Percentiles rank a stretch among this genome's conserved stretches.
These are phyloP conservation scores for Fusarium coffeatum DNA, from an alignment of 2,329 filamentous ascomycete species.

Conservation along the genomic window DNA sequence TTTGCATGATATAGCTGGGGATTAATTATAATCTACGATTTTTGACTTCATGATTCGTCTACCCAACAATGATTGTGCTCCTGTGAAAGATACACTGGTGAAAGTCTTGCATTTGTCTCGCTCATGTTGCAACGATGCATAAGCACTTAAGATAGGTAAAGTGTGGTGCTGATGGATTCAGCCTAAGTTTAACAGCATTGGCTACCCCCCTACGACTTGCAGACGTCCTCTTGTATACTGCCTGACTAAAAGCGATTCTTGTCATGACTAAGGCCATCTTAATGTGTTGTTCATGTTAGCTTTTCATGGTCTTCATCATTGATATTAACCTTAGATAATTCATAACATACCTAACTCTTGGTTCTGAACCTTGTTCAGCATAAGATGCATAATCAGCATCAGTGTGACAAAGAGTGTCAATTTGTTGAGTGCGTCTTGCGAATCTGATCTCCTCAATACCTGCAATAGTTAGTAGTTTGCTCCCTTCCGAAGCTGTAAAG, in stretches of 20 bases:
- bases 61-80: neutral
- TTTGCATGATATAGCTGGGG: constrained; percentile 14
- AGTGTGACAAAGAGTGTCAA: neutral
- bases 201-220: neutral
- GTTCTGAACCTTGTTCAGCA: neutral
- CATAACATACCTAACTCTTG: too few species aligned
- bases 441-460: neutral
- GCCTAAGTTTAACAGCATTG: neutral
- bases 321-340: too few species aligned
- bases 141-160: neutral
- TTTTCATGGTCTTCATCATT: too few species aligned
- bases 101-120: too few species aligned
- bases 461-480: too few species aligned
- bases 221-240: neutral
- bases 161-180: neutral
- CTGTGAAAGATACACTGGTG: neutral
- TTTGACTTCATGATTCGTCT: neutral
- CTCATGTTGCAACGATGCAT: neutral
- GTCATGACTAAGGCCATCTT: neutral
- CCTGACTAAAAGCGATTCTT: neutral
- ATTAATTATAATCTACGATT: constrained; percentile 35
- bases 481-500: too few species aligned
- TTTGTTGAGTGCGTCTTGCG: neutral
- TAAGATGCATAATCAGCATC: neutral
- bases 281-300: neutral